A percentile compares a stretch with the other conserved stretches of the same genome.
These are phyloP conservation scores for Globisporangium nagaii DNA, from an alignment of 352 stramenopile genomes.

Conservation along the genomic window DNA sequence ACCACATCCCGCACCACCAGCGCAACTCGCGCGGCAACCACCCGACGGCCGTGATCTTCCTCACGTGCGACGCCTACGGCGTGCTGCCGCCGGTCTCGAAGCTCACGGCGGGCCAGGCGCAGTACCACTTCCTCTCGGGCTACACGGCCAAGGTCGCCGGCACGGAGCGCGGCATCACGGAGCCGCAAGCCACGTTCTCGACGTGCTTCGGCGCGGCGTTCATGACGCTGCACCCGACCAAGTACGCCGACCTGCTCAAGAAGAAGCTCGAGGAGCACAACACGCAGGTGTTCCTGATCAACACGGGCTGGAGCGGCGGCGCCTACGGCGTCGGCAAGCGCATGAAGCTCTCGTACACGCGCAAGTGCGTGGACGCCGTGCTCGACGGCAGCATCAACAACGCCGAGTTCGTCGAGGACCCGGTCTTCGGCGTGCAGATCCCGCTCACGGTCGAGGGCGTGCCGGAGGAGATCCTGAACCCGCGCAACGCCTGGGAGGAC, in stretches of 20 bases:
- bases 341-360: slow-evolving; percentile 97
- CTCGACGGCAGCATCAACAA: slow-evolving; percentile 95
- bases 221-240: slow-evolving; percentile 95
- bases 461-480: slow-evolving; percentile 86
- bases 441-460: slow-evolving; percentile 87
- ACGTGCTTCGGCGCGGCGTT: slow-evolving; percentile 98
- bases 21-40: slow-evolving; percentile 86
- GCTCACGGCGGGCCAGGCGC: slow-evolving; percentile 91
- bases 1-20: slow-evolving; percentile 97
- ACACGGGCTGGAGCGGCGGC: slow-evolving; percentile 97
- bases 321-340: slow-evolving; percentile 95
- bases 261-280: slow-evolving; percentile 95
- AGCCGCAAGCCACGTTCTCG: slow-evolving; percentile 95
- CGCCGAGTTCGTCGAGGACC: slow-evolving; percentile 76
- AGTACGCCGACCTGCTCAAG: slow-evolving; percentile 96
- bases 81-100: slow-evolving; percentile 96
- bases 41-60: slow-evolving; percentile 96
- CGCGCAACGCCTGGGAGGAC: slow-evolving; percentile 91
- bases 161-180: slow-evolving; percentile 95
- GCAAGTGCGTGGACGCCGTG: slow-evolving; percentile 95
- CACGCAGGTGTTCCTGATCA: slow-evolving; percentile 94
- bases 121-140: slow-evolving; percentile 98
- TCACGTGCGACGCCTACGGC: slow-evolving; percentile 98
- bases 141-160: slow-evolving; percentile 99
- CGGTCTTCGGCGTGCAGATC: slow-evolving; percentile 94